A percentile compares a stretch with the other conserved stretches of the same genome.
phyloP scores from a whole-genome alignment of 148 eudicot genomes.

The Cornus suecica region DNA sequence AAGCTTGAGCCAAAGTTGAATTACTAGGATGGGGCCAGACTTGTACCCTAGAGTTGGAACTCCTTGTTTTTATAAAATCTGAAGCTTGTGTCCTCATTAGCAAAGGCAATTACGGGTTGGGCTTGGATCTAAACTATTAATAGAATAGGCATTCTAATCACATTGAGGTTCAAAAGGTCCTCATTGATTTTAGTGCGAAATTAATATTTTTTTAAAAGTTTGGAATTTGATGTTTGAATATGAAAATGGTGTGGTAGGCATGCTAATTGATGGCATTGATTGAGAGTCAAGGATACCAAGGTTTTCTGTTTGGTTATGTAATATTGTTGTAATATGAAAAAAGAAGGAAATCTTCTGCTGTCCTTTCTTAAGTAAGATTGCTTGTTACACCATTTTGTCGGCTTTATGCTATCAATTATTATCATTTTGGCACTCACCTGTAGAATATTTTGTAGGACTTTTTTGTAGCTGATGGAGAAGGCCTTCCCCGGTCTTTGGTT shows the following conservation, averaged over 20 bases:
- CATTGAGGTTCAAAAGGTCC: no score
- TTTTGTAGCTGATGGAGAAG: slow-evolving; percentile 96
- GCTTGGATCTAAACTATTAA: background rate
- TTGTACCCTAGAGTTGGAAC: background rate
- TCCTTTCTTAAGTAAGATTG: background rate
- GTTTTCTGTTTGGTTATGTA: background rate
- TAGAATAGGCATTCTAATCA: background rate
- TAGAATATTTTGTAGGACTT: slow-evolving; percentile 52
- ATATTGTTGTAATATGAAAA: background rate
- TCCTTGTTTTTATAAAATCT: background rate
- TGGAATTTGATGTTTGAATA: background rate
- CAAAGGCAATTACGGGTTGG: background rate
- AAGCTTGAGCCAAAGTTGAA: background rate
- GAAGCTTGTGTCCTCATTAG: background rate
- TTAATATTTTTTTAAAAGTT: no score
- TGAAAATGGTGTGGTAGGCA: background rate
- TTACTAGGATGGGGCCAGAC: background rate
- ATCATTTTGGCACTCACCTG: background rate
- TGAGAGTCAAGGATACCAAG: background rate
- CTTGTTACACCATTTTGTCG: no score
- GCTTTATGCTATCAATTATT: background rate
- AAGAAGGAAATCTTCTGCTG: background rate
- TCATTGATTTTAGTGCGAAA: no score
- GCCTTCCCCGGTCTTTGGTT: slow-evolving; percentile 85
- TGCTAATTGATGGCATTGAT: no score